Evolutionary conservation across 2,329 filamentous ascomycete genomes (phyloP).

Genomic region (Claviceps quebecensis): DNA sequence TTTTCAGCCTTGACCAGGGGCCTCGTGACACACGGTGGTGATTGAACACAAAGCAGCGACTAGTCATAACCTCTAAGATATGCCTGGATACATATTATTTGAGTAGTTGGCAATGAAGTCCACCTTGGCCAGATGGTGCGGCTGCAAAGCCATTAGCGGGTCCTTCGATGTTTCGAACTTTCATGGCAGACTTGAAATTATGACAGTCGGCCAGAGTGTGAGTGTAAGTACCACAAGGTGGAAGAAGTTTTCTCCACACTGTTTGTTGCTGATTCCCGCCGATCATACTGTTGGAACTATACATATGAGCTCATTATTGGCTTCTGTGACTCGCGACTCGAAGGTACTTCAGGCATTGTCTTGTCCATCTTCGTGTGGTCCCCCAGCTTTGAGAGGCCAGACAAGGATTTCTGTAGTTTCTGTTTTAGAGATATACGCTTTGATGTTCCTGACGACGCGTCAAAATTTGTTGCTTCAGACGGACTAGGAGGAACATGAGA

Average conservation of each 20-base stretch:
- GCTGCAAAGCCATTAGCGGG: not conserved
- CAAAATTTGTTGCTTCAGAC: not conserved
- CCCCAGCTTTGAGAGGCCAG: conserved; percentile 1
- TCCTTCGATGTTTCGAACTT: not conserved
- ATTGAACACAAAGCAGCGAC: not conserved
- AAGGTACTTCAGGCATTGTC: not conserved
- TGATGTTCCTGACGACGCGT: not conserved
- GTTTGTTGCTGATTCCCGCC: not conserved
- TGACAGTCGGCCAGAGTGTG: not conserved
- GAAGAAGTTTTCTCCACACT: not conserved
- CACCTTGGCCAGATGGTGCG: not conserved
- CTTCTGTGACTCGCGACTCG: not conserved
- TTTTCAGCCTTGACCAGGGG: not conserved
- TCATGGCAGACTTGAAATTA: not conserved
- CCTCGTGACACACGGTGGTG: not conserved
- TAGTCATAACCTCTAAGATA: not conserved
- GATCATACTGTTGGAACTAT: not conserved
- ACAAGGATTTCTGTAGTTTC: conserved; percentile 4
- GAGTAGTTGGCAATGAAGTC: not conserved
- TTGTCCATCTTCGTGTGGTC: not conserved
- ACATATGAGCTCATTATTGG: not conserved
- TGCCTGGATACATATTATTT: not conserved
- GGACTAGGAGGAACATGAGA: not conserved
- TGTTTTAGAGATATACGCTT: not conserved
- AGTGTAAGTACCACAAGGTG: not conserved